Evolutionary conservation across 768 basidiomycete genomes (phyloP).

Genomic region (Chalciporus sphaerocephalus): DNA sequence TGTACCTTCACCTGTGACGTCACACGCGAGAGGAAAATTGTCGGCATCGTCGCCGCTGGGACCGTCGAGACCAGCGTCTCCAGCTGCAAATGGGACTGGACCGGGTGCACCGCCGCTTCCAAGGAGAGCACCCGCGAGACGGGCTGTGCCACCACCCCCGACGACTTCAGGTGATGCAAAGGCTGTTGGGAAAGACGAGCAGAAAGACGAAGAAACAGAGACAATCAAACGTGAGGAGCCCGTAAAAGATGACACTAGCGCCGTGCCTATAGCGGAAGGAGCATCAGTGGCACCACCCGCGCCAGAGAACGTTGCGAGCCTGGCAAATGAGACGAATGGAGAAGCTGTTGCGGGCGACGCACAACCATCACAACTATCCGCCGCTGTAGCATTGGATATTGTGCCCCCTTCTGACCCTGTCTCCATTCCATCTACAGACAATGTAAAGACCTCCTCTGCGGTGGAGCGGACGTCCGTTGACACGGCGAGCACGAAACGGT

Average conservation of each 20-base stretch:
- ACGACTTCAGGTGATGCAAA: not conserved
- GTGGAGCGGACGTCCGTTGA: conserved; percentile 15
- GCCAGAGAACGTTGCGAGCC: not conserved
- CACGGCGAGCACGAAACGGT: conserved; percentile 23
- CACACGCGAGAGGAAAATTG: conserved; percentile 16
- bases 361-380: not conserved
- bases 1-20: not conserved
- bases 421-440: not conserved
- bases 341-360: not conserved
- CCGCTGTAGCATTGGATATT: not conserved
- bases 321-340: not conserved
- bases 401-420: not conserved
- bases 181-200: not conserved
- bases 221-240: not conserved
- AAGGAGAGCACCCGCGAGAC: conserved; percentile 57
- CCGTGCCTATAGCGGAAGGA: not conserved
- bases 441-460: not conserved
- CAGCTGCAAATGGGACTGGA: conserved; percentile 20
- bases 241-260: not conserved
- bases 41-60: conserved; percentile 27
- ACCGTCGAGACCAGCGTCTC: conserved; percentile 36
- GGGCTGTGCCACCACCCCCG: conserved; percentile 28
- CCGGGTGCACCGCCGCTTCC: conserved; percentile 54
- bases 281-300: not conserved
- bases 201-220: not conserved